Conservation (phyloP, 2,329 filamentous ascomycete species). For the Calonectria henricotiae region DNA sequence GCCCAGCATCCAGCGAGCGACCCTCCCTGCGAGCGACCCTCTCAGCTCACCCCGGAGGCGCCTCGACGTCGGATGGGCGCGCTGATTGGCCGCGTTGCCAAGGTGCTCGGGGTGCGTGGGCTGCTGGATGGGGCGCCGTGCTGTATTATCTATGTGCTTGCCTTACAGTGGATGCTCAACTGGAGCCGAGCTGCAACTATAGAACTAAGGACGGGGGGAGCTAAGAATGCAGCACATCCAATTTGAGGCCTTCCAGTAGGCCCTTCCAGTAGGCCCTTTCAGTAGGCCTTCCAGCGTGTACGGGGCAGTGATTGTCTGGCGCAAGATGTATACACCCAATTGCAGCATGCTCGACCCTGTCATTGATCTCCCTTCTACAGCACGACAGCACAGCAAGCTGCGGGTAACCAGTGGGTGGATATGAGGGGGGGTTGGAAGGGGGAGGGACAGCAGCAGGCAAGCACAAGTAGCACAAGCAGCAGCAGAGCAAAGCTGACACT, state of each 20-base stretch:
- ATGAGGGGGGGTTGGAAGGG: too few species aligned
- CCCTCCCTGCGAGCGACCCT: conserved; percentile 3
- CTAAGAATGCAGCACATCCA: conserved; percentile 13
- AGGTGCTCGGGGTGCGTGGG: conserved; percentile 8
- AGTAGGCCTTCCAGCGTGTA: neutral
- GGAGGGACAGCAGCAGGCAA: neutral
- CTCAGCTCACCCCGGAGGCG: conserved; percentile 37
- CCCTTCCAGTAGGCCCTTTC: too few species aligned
- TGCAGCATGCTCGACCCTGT: neutral
- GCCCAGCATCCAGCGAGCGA: neutral
- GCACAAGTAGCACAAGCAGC: neutral
- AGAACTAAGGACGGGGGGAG: conserved; percentile 22
- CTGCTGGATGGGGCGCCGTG: conserved; percentile 13
- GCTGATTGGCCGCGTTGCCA: conserved; percentile 35
- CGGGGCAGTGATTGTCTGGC: conserved; percentile 6
- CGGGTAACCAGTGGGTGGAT: neutral
- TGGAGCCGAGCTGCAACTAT: conserved; percentile 18
- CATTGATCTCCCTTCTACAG: neutral
- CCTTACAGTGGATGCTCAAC: conserved; percentile 19
- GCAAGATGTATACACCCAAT: neutral
- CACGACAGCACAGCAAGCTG: neutral
- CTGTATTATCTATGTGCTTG: neutral
- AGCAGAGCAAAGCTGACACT: conserved; percentile 5
- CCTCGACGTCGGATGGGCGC: conserved; percentile 32
- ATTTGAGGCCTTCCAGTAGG: conserved; percentile 9